Base-by-base conservation (phyloP, 2,329 filamentous ascomycete genomes). In the Aspergillus eucalypticola region DNA sequence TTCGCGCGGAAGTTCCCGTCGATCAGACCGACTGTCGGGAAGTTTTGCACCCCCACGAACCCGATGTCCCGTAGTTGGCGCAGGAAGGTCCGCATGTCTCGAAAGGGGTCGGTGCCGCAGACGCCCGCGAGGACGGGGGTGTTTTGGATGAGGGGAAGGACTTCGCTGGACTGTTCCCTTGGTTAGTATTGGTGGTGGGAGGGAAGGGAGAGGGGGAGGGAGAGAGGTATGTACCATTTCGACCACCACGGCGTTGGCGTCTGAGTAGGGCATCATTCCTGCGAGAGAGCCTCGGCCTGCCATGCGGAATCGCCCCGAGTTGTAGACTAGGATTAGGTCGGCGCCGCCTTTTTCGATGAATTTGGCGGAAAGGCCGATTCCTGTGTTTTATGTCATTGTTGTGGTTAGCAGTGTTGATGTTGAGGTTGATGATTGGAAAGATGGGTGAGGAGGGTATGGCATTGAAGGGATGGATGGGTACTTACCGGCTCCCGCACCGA, bases 281-380 rank as follows among this genome's bases (percentile, higher is more conserved):
- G 88, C 88, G 10, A 90, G 74, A 0, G 87, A 90, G 0, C 88
- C 88, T 44, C 86, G 79, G 0, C 89, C 88, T 0, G 88, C 88
- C 89, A 91, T 91, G 8, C 88, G 85, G 71, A 88, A 91, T 3
- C 88, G 83, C 0, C 88, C 88, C 39, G 85, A 88, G 73, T 90
- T 90, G 79, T 90, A 90, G 66, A 90, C 83, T 63, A 90, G 86
- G 68, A 91, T 89, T 44, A 91, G 77, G 67, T 90, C 88, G 13
- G 83, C 86, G 61, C 88, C 87, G 39, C 88, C 88, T 49, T 82
- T 81, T 72, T 91, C 88, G 64, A 90, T 83, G 67, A 84, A 88
- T 67, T 91, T 91, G 61, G 88, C 88, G 2, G 87, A 88, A 3
- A 91, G 81, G 0, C 88, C 88, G 60, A 89, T 89, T 46, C 87